Percentiles rank a stretch among this genome's conserved stretches.
Conservation (phyloP, 1,284 basidiomycete genomes). For the Ustilago bromivora region DNA sequence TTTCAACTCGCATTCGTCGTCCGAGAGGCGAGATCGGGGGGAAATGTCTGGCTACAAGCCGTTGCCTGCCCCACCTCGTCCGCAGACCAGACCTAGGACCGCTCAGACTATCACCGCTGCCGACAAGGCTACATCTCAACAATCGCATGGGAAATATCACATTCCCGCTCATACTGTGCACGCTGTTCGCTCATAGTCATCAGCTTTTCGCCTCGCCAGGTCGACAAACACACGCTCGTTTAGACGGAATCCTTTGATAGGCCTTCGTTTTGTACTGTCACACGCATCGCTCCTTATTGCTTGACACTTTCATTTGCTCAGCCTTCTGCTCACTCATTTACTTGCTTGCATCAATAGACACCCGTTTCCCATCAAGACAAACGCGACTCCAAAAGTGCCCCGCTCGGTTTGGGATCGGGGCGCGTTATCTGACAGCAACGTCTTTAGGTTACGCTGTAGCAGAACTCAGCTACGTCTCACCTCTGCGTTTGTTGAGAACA, state of each 20-base stretch:
- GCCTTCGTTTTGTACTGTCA: background rate
- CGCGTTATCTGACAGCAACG: too few relatives aligned
- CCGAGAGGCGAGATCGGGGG: background rate
- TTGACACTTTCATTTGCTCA: background rate
- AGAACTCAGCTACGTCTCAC: too few relatives aligned
- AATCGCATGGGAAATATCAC: background rate
- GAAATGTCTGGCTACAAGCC: constrained; percentile 9
- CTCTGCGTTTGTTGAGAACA: too few relatives aligned
- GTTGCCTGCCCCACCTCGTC: constrained; percentile 25
- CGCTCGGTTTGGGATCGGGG: too few relatives aligned
- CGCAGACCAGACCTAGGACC: constrained; percentile 27
- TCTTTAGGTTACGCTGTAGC: too few relatives aligned
- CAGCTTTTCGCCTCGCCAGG: background rate
- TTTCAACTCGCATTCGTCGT: background rate
- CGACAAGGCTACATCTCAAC: background rate
- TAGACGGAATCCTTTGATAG: constrained; percentile 9
- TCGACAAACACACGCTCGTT: background rate
- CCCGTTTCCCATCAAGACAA: background rate
- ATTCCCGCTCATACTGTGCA: constrained; percentile 2
- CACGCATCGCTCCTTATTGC: background rate
- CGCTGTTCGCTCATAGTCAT: constrained; percentile 9
- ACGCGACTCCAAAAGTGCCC: too few relatives aligned
- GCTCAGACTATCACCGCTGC: constrained; percentile 30
- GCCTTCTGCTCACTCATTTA: background rate
- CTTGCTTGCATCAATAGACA: constrained; percentile 6